These are phyloP conservation scores for Discostella stelligeroides DNA, from an alignment of 108 stramenopile species.

Conservation along the genomic window DNA sequence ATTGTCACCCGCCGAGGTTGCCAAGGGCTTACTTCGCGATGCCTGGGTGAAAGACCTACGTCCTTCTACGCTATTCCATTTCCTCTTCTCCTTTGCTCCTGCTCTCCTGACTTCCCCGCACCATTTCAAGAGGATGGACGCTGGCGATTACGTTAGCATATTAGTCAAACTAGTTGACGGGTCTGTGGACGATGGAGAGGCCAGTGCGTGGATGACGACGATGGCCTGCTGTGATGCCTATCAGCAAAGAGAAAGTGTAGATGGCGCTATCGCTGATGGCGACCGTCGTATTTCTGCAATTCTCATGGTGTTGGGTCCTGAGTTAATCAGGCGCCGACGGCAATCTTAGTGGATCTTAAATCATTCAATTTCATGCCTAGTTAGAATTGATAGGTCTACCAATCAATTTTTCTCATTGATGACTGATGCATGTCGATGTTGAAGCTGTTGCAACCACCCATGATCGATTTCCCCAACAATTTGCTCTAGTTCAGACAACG, in stretches of 20 bases:
- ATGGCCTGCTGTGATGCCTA: conserved; percentile 90
- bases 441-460: no score
- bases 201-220: conserved; percentile 85
- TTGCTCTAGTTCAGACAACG: no score
- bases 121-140: conserved; percentile 77
- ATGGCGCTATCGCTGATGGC: conserved; percentile 51
- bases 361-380: no score
- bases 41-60: conserved; percentile 84
- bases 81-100: conserved; percentile 83
- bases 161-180: conserved; percentile 75
- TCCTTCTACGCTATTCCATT: conserved; percentile 84
- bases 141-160: conserved; percentile 76
- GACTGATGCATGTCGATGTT: no score
- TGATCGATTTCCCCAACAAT: no score
- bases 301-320: conserved; percentile 81
- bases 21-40: conserved; percentile 76
- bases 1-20: conserved; percentile 51
- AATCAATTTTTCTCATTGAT: no score
- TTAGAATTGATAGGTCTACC: no score
- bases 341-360: no score
- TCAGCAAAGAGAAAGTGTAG: conserved; percentile 77
- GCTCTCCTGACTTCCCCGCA: conserved; percentile 80
- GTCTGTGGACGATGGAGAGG: conserved; percentile 83
- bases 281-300: conserved; percentile 73
- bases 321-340: conserved; percentile 70